Evolutionary conservation across 169 alveolate species (phyloP).

Genomic region (Babesia sp.): DNA sequence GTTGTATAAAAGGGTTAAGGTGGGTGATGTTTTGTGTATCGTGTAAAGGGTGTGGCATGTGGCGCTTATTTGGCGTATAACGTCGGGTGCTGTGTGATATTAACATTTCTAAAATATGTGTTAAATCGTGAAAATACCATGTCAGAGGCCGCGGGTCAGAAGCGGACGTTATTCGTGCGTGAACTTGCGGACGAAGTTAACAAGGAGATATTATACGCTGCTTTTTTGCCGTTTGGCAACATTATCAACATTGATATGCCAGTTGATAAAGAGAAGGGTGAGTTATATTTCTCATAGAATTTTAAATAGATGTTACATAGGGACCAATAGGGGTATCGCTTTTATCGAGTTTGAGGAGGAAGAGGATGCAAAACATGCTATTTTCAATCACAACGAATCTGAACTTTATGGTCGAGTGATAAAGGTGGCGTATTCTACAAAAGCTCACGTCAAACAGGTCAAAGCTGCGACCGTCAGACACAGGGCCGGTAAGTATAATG

Average conservation of each 20-base stretch:
- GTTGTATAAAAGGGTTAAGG: no score
- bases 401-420: conserved; percentile 76
- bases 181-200: conserved; percentile 79
- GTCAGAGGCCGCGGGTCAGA: conserved; percentile 35
- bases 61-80: no score
- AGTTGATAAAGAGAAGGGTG: conserved; percentile 75
- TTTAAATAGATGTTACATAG: conserved; percentile 33
- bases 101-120: no score
- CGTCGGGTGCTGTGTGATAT: no score
- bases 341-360: conserved; percentile 77
- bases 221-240: conserved; percentile 80
- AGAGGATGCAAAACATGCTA: conserved; percentile 80
- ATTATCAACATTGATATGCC: conserved; percentile 78
- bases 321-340: conserved; percentile 74
- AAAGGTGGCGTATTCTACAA: conserved; percentile 72
- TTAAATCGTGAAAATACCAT: no score
- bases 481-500: conserved; percentile 45
- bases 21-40: no score
- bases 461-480: conserved; percentile 10
- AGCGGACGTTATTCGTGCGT: conserved; percentile 74
- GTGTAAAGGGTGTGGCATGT: no score
- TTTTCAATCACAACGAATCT: conserved; percentile 75
- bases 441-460: conserved; percentile 44
- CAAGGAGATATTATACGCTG: conserved; percentile 74
- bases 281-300: background rate